These are phyloP conservation scores for Microdochium trichocladiopsis DNA, from an alignment of 2,329 filamentous ascomycete species.

Conservation along the genomic window DNA sequence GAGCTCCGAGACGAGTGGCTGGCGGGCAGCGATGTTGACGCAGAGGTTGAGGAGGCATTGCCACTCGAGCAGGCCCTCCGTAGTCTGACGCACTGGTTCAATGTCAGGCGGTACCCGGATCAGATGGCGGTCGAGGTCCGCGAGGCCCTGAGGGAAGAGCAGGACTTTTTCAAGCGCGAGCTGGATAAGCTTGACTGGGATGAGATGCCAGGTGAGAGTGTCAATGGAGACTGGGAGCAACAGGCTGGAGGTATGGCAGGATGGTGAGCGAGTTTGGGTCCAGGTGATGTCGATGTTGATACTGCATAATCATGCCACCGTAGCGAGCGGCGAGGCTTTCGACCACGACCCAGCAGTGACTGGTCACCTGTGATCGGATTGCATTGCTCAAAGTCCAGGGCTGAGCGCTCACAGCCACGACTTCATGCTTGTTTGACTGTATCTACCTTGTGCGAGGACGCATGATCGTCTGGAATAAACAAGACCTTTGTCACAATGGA, in stretches of 20 bases:
- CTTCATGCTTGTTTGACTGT: no score
- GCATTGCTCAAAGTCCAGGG: no score
- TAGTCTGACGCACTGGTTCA: slow-evolving; percentile 91
- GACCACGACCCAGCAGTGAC: no score
- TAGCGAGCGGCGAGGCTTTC: no score
- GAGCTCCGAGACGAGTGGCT: slow-evolving; percentile 95
- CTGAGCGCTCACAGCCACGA: no score
- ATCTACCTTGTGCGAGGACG: no score
- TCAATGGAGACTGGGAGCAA: neutral
- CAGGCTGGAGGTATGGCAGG: neutral
- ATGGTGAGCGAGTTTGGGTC: neutral
- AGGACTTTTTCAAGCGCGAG: slow-evolving; percentile 74
- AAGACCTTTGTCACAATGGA: no score
- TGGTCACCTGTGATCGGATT: no score
- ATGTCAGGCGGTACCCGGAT: slow-evolving; percentile 74
- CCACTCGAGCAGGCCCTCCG: slow-evolving; percentile 87
- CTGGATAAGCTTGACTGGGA: slow-evolving; percentile 63
- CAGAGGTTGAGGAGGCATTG: slow-evolving; percentile 86
- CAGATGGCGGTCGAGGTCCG: slow-evolving; percentile 58
- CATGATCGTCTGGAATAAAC: no score
- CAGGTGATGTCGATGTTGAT: no score
- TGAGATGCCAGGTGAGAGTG: slow-evolving; percentile 21
- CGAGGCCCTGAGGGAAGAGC: slow-evolving; percentile 60
- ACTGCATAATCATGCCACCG: no score
- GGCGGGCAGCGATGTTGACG: slow-evolving; percentile 82